Evolutionary conservation across 495 filamentous ascomycete species (phyloP), one percentile per base, ranked within the genome.

Genomic region (Pseudoneurospora amorphoporcata): DNA sequence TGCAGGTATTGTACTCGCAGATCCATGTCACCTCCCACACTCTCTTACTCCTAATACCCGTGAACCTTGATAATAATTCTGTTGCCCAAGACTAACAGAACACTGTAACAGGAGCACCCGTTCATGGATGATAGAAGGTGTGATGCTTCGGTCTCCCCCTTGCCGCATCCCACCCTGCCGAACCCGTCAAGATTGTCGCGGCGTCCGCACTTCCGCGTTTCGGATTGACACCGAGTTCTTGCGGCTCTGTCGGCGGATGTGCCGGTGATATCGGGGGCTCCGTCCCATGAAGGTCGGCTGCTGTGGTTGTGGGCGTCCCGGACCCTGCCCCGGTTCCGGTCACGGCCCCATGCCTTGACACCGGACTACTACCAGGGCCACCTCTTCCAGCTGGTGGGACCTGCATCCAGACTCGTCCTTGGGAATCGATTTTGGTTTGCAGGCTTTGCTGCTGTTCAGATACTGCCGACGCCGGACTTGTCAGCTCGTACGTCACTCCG

Each of bases 401-500:
- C 68, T 72, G 75, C 73, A 77, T 72, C 77, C 77, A 79, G 37
- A 79, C 32, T 68, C 77, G n/a, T 3, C 77, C 77, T 47, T 76
- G 74, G 0, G 71, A 38, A 17, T 79, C 77, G 7, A 77, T 39
- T 45, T 75, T 79, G 4, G 76, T 75, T 39, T 69, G 68, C 6
- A 75, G 70, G 3, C 3, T 35, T 72, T 73, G 38, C 19, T 35
- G 39, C 53, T 69, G 39, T 43, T 68, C 45, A 68, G 8, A 40
- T 12, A n/a, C 12, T 7, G 5, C 38, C 3, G 37, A n/a, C n/a
- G 43, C 32, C 9, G 69, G 39, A 23, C 19, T 70, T 8, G 70
- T 65, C 16, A 74, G n/a, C 29, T 77, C 76, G 32, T 77, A 76
- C 38, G 70, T 71, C n/a, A 72, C 37, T 3, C 74, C 75, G 35